Base-by-base conservation (phyloP, 2,329 filamentous ascomycete genomes). In the Trichoderma brevicompactum region DNA sequence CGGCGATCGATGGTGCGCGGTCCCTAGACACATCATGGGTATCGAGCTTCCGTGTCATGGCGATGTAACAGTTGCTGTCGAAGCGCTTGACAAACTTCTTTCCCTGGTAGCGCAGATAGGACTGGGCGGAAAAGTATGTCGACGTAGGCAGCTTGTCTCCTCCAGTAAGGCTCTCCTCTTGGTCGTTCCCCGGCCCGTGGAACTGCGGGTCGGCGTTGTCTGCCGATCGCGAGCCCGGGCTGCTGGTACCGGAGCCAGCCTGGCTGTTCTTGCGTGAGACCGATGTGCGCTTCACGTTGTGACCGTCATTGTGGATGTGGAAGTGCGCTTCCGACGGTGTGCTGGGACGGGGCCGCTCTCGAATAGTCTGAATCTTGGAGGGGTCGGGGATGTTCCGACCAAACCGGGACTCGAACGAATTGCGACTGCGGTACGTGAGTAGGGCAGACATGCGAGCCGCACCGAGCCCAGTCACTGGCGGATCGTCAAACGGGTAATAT, bases 11-110 rank as follows among this genome's bases (percentile, higher is more conserved):
- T 46, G 79, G 71, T n/a, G 87, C 80, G 5, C 94, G 89, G 74
- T 89, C 87, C 48, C 94, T 87, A 13, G 93, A 96, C 32, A 99
- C 88, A 75, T 99, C 95, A 77, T 99, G 95, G 0, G 95, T 98
- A 76, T 99, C 95, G 15, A 99, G 86, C 79, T 99, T 99, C 73
- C 95, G 90, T 5, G 95, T 98, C 78, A 99, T 97, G 70, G 95
- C 94, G 71, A 99, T 98, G 80, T 99, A 99, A 80, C 95, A 99
- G 77, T 99, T 99, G 73, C 93, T 92, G 78, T 99, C 95, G 77
- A 98, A 99, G 9, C 95, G 91, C 77, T 92, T 93, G 72, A 98
- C 95, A 72, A 99, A 99, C 78, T 99, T 99, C 72, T 90, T 87
- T 64, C 93, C 94, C 79, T 99, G 95, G 78, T 99, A 99, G 19